Evolutionary conservation across 345 rosid genomes (phyloP), one percentile per base, ranked within the genome.

Genomic region (Pugionium cornutum): DNA sequence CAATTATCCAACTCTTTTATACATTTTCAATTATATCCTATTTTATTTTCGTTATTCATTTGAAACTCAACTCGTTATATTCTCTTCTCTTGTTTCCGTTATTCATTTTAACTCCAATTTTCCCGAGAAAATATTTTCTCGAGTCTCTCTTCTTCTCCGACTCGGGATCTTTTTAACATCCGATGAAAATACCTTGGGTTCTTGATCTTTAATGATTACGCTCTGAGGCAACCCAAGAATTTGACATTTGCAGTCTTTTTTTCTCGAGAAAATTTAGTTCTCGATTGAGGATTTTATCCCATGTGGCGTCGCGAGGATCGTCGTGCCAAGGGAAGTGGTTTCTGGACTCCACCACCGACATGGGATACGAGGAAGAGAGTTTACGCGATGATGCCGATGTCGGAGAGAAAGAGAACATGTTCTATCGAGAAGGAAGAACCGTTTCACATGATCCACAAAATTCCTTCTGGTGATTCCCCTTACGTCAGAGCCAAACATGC

Each of bases 401-500:
- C 89, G 0, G 92, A 84, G 81, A 77, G 77, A 67, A 83, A 76
- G 62, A 53, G 64, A 55, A n/a, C 66, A 4, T 37, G 27, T 57
- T 46, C 57, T 7, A 47, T 37, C 44, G 37, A 67, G 59, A 75
- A 75, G 25, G 78, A 62, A 10, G 88, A 82, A 57, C 46, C 68
- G 27, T 84, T 81, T 49, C 91, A 83, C 73, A 82, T 64, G 39
- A 55, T 81, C 40, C 87, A 82, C 78, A 88, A 85, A 60, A 84
- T 81, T 10, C 89, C 89, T 25, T 64, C 76, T 27, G 78, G 83
- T 39, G 88, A 86, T 46, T 88, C 96, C 9, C 89, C 92, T 37
- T 88, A 88, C 43, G 82, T 80, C 43, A 80, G 78, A 79, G 96
- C 96, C 55, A 88, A 88, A 73, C 96, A 81, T 58, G 83, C 83